Percentiles rank a stretch among this genome's conserved stretches.
phyloP scores from a whole-genome alignment of 768 basidiomycete species.

The Gautieria morchelliformis region DNA sequence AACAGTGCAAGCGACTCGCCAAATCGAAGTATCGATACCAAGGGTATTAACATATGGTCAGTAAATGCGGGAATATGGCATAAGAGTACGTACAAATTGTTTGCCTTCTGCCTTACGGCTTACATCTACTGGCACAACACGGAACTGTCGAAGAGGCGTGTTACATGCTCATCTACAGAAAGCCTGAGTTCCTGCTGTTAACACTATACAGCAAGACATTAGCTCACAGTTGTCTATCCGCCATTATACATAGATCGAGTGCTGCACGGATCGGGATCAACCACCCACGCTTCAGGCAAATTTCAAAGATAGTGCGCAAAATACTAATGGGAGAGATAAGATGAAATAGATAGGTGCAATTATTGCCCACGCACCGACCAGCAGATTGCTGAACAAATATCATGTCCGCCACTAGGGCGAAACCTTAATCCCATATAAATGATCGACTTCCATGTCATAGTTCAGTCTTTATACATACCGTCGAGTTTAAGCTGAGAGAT shows the following conservation, averaged over 20 bases:
- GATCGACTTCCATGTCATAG: not conserved
- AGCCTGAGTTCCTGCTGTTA: slow-evolving; percentile 4
- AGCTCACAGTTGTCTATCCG: slow-evolving; percentile 70
- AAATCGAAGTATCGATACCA: slow-evolving; percentile 98
- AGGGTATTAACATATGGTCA: slow-evolving; percentile 36
- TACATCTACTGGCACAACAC: slow-evolving; percentile 77
- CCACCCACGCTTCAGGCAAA: slow-evolving; percentile 98
- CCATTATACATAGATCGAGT: slow-evolving; percentile 93
- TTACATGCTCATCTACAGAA: slow-evolving; percentile 88
- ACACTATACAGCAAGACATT: not conserved
- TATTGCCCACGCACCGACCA: slow-evolving; percentile 47
- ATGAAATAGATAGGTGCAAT: not conserved
- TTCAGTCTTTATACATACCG: slow-evolving; percentile 29
- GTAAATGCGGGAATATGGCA: not conserved
- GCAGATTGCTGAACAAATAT: slow-evolving; percentile 97
- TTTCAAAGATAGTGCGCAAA: slow-evolving; percentile 93
- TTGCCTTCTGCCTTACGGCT: slow-evolving; percentile 90
- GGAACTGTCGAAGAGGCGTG: slow-evolving; percentile 96
- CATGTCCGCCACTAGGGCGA: slow-evolving; percentile 84
- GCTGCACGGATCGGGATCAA: slow-evolving; percentile 86
- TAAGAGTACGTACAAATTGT: slow-evolving; percentile 66
- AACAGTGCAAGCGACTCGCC: slow-evolving; percentile 21
- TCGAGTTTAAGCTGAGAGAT: slow-evolving; percentile 92
- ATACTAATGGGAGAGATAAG: slow-evolving; percentile 39
- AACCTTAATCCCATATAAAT: slow-evolving; percentile 33